Conservation (phyloP, 2,329 filamentous ascomycete genomes). For the Talaromyces marneffei region DNA sequence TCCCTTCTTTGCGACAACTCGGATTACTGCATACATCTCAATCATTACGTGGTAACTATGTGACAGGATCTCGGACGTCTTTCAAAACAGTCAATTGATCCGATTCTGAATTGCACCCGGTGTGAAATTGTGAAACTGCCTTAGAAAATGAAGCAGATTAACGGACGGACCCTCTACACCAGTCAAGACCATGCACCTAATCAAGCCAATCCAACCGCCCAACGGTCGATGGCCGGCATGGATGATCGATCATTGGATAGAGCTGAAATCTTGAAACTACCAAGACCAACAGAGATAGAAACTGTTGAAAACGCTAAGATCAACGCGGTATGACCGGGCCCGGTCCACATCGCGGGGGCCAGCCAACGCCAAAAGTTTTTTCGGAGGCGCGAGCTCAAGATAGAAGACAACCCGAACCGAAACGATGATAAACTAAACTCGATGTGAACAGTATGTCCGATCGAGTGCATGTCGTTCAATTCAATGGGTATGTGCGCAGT, state of each 20-base stretch:
- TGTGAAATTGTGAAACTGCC: not conserved
- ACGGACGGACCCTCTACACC: not conserved
- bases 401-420: slow-evolving; percentile 8
- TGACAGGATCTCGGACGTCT: not conserved
- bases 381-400: slow-evolving; percentile 10
- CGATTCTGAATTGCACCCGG: not conserved
- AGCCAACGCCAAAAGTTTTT: not conserved
- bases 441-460: slow-evolving; percentile 5
- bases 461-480: not conserved
- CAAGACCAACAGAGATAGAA: too few relatives aligned
- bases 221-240: not conserved
- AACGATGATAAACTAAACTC: slow-evolving; percentile 1
- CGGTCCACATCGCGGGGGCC: not conserved
- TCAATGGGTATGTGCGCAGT: not conserved
- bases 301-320: not conserved
- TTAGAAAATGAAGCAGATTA: not conserved
- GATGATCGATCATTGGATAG: not conserved
- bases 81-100: slow-evolving; percentile 4
- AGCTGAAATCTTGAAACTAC: not conserved
- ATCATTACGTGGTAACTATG: not conserved
- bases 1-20: not conserved
- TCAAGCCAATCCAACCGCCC: not conserved
- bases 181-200: not conserved
- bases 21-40: not conserved
- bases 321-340: not conserved